Conservation (phyloP, 192 early-diverging fungal genomes). For the Funneliformis geosporum region DNA sequence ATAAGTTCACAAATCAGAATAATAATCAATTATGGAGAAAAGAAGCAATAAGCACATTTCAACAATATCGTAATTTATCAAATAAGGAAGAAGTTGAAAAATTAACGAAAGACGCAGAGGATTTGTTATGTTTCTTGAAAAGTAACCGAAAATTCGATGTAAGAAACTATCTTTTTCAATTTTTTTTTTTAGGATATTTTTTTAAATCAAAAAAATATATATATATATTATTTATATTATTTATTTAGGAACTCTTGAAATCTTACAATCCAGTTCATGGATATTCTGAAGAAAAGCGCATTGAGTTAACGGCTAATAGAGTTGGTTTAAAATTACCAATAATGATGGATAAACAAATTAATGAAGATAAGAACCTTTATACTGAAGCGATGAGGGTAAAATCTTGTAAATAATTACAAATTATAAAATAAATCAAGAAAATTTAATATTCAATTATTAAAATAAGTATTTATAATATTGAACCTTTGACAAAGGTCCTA, state of each 20-base stretch:
- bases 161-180: background rate
- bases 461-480: no score
- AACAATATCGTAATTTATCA: background rate
- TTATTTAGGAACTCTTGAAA: constrained; percentile 3
- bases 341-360: background rate
- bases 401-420: background rate
- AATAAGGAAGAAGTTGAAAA: background rate
- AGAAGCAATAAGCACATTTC: constrained; percentile 3
- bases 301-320: constrained; percentile 14
- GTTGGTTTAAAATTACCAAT: constrained; percentile 15
- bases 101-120: background rate
- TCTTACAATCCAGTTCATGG: constrained; percentile 22
- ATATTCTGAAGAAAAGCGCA: background rate
- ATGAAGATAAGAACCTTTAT: background rate
- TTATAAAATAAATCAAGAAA: no score
- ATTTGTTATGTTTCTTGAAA: constrained; percentile 17
- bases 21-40: constrained; percentile 11
- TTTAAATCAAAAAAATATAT: background rate
- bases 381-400: background rate
- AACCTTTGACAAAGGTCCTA: no score
- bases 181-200: background rate
- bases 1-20: constrained; percentile 11
- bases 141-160: constrained; percentile 10
- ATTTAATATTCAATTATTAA: no score
- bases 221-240: no score